Conservation (phyloP, 148 eudicot genomes). For the Amaranthus cruentus region DNA sequence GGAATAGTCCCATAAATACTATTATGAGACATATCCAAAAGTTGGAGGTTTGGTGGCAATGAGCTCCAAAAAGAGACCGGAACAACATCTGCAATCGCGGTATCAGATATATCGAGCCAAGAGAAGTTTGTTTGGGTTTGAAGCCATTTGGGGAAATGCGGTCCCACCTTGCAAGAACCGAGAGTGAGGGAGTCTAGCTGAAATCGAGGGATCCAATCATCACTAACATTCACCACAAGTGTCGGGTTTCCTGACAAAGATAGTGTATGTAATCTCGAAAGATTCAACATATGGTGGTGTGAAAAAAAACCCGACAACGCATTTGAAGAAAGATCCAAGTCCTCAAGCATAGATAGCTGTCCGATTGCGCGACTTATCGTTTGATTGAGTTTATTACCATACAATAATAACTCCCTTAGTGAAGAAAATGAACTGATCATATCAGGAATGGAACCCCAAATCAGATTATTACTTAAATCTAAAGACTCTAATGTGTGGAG, state of each 20-base stretch:
- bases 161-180: constrained; percentile 18
- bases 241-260: constrained; percentile 21
- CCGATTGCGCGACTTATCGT: constrained; percentile 12
- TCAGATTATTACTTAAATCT: constrained; percentile 20
- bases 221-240: constrained; percentile 14
- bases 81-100: neutral
- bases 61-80: constrained; percentile 19
- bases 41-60: neutral
- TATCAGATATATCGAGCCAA: constrained; percentile 15
- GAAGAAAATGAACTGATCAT: constrained; percentile 15
- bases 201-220: constrained; percentile 26
- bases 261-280: constrained; percentile 17
- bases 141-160: constrained; percentile 20
- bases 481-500: neutral
- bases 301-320: constrained; percentile 21
- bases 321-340: constrained; percentile 24
- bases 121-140: neutral
- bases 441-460: constrained; percentile 27
- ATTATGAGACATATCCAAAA: constrained; percentile 18
- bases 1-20: constrained; percentile 14
- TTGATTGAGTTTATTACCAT: constrained; percentile 19
- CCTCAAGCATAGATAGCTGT: constrained; percentile 23
- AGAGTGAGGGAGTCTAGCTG: constrained; percentile 2
- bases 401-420: constrained; percentile 10
- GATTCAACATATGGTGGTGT: constrained; percentile 17